phyloP scores from a whole-genome alignment of 2,329 filamentous ascomycete genomes.

The Lasiodiplodia gonubiensis region DNA sequence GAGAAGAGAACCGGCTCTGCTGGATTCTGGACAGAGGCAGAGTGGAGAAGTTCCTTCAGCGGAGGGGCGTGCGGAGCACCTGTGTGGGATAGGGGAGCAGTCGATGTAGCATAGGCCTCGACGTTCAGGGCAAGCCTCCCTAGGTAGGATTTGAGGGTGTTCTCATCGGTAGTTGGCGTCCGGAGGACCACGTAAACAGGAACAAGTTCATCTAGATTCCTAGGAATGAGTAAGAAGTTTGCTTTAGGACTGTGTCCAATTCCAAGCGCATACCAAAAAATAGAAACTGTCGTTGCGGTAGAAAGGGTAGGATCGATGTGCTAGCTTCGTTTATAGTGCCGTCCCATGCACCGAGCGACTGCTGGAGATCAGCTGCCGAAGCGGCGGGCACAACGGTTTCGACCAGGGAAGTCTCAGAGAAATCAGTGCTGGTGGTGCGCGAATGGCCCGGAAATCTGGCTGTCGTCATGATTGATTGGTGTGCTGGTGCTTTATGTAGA shows the following conservation, averaged over 20 bases:
- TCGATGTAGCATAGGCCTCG: constrained; percentile 66
- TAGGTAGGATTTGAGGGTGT: constrained; percentile 64
- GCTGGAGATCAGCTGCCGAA: constrained; percentile 44
- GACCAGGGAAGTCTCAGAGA: constrained; percentile 46
- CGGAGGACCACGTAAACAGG: constrained; percentile 71
- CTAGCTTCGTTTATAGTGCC: constrained; percentile 51
- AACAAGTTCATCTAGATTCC: constrained; percentile 72
- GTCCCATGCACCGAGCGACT: constrained; percentile 51
- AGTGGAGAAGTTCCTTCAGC: constrained; percentile 65
- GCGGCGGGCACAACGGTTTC: constrained; percentile 47
- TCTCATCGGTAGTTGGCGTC: constrained; percentile 65
- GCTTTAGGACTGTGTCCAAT: constrained; percentile 47
- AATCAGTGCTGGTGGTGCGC: constrained; percentile 42
- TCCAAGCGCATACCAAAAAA: constrained; percentile 69
- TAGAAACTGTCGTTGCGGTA: constrained; percentile 67
- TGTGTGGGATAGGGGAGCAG: constrained; percentile 49
- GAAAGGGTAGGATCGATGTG: constrained; percentile 59
- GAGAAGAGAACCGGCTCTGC: constrained; percentile 40
- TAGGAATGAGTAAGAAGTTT: constrained; percentile 57
- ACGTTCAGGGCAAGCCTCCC: constrained; percentile 68
- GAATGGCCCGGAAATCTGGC: constrained; percentile 31
- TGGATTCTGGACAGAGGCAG: constrained; percentile 43
- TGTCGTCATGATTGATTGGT: constrained; percentile 24
- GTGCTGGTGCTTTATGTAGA: constrained; percentile 18
- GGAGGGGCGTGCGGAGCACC: constrained; percentile 37